A percentile compares a stretch with the other conserved stretches of the same genome.
Conservation (phyloP, 2,329 filamentous ascomycete species). For the Incumbomyces delicatus region DNA sequence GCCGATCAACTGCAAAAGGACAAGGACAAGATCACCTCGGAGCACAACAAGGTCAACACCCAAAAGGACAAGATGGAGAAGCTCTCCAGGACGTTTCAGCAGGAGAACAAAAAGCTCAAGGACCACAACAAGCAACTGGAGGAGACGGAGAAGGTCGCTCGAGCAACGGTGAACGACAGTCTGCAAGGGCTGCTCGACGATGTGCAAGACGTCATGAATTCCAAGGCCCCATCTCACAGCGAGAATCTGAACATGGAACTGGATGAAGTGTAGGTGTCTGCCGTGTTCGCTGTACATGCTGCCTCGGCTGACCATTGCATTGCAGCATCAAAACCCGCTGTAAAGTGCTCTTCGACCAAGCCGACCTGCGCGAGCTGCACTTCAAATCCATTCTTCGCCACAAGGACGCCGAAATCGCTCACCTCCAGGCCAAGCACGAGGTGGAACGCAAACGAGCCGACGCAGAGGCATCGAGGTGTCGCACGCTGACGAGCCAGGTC, state of each 20-base stretch:
- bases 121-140: constrained; percentile 89
- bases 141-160: constrained; percentile 73
- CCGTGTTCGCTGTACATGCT: constrained; percentile 1
- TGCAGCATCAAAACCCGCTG: constrained; percentile 62
- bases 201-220: constrained; percentile 77
- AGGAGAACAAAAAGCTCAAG: constrained; percentile 98
- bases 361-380: constrained; percentile 87
- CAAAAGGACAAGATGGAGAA: constrained; percentile 97
- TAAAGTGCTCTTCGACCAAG: constrained; percentile 93
- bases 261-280: constrained; percentile 65
- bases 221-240: constrained; percentile 72
- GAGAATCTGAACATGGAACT: constrained; percentile 75
- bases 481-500: constrained; percentile 81
- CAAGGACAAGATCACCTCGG: constrained; percentile 78
- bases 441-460: constrained; percentile 84
- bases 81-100: constrained; percentile 82
- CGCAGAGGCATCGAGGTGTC: constrained; percentile 65
- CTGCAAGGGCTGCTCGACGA: constrained; percentile 71
- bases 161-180: constrained; percentile 74
- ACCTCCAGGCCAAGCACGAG: constrained; percentile 78
- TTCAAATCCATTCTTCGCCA: constrained; percentile 86
- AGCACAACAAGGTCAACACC: constrained; percentile 79
- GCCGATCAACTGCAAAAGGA: constrained; percentile 93
- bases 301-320: constrained; percentile 15
- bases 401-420: constrained; percentile 92